Conservation (phyloP, 225 moss, liverwort and hornwort genomes). For the Sphagnum contortum region DNA sequence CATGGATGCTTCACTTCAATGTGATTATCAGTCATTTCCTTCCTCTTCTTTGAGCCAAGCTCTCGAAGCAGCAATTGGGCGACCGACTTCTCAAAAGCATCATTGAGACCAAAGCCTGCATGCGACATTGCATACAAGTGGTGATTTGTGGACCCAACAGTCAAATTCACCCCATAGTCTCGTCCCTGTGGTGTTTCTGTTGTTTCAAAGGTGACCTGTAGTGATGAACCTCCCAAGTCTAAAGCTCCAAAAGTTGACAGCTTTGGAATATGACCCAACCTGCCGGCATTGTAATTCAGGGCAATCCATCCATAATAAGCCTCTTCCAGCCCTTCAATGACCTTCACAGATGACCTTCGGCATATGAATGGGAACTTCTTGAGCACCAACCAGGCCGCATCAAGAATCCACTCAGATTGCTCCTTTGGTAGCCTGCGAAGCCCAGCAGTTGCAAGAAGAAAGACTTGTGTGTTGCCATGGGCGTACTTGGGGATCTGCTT, state of each 20-base stretch:
- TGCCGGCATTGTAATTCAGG: constrained; percentile 74
- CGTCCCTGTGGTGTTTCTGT: constrained; percentile 29
- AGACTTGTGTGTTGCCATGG: constrained; percentile 63
- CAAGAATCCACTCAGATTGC: constrained; percentile 77
- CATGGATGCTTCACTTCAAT: constrained; percentile 68
- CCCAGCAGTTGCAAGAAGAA: constrained; percentile 90
- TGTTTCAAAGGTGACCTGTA: constrained; percentile 95
- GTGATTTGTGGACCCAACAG: constrained; percentile 70
- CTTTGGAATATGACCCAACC: constrained; percentile 43
- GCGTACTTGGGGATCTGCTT: constrained; percentile 69
- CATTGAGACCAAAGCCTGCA: constrained; percentile 84
- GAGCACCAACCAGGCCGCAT: constrained; percentile 61
- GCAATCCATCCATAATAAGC: constrained; percentile 99
- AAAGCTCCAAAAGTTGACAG: constrained; percentile 68
- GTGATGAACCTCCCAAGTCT: constrained; percentile 89
- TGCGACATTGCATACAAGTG: constrained; percentile 88
- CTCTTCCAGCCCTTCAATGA: constrained; percentile 91
- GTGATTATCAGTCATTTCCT: constrained; percentile 10
- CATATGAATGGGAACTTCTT: constrained; percentile 59
- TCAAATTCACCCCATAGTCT: constrained; percentile 69
- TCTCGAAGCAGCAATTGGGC: constrained; percentile 47
- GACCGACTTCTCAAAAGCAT: constrained; percentile 96
- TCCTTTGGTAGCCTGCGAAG: constrained; percentile 55
- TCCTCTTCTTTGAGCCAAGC: constrained; percentile 14
- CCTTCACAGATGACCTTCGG: constrained; percentile 72